Conservation (phyloP, 1,139 yeast genomes). For the Diutina ranongensis region DNA sequence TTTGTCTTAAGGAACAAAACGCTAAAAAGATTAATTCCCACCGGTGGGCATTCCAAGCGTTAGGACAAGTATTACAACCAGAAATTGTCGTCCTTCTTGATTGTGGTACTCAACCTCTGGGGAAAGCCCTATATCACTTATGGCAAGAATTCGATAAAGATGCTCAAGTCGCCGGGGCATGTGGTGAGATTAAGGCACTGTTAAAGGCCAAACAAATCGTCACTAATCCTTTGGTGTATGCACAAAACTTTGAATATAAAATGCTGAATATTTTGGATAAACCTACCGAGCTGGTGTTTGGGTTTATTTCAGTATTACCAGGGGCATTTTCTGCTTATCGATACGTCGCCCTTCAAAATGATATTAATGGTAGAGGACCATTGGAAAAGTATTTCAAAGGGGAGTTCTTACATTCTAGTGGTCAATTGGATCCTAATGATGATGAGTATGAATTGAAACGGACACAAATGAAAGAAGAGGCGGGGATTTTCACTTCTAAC, state of each 20-base stretch:
- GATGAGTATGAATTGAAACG: conserved; percentile 34
- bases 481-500: conserved; percentile 68
- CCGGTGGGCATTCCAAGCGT: conserved; percentile 78
- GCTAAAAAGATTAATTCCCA: conserved; percentile 71
- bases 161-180: conserved; percentile 71
- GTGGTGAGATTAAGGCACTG: conserved; percentile 69
- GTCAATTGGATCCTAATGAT: conserved; percentile 22
- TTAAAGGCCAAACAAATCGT: conserved; percentile 46
- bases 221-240: conserved; percentile 67
- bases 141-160: conserved; percentile 66
- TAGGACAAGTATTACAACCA: conserved; percentile 61
- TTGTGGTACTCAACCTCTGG: conserved; percentile 70
- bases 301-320: conserved; percentile 72
- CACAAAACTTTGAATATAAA: conserved; percentile 78
- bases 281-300: conserved; percentile 75
- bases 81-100: conserved; percentile 62
- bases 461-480: conserved; percentile 27
- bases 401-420: conserved; percentile 47
- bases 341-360: conserved; percentile 56
- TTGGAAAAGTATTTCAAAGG: conserved; percentile 72
- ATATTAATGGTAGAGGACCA: conserved; percentile 56
- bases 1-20: conserved; percentile 69
- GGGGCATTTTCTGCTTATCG: conserved; percentile 85
- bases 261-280: conserved; percentile 74
- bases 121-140: conserved; percentile 57